phyloP scores from a whole-genome alignment of 1,284 basidiomycete genomes.

The Sporisorium graminicola region DNA sequence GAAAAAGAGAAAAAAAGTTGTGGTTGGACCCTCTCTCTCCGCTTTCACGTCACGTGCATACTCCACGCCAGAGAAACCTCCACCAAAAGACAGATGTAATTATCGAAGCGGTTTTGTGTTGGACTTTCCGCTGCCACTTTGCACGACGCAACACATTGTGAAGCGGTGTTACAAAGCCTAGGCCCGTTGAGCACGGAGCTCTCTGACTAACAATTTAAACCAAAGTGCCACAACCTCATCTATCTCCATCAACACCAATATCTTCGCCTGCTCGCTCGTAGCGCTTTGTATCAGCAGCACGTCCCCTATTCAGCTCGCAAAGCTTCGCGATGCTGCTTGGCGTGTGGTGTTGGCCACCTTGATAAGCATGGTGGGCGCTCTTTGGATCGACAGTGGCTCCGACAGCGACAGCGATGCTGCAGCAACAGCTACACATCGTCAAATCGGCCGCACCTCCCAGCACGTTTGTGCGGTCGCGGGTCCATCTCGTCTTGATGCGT shows the following conservation, averaged over 20 bases:
- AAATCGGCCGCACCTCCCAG: background rate
- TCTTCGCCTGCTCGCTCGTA: background rate
- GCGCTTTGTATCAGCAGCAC: background rate
- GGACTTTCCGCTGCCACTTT: constrained; percentile 9
- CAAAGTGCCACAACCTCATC: constrained; percentile 6
- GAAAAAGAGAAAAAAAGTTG: constrained; percentile 1
- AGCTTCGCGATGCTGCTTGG: constrained; percentile 15
- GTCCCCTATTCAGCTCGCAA: background rate
- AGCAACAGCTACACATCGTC: background rate
- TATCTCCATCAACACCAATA: background rate
- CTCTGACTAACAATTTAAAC: too few species aligned
- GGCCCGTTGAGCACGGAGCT: background rate
- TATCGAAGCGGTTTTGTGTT: background rate
- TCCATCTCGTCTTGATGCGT: constrained; percentile 21
- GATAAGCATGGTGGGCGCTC: constrained; percentile 36
- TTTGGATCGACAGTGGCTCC: constrained; percentile 44
- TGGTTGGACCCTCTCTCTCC: constrained; percentile 20
- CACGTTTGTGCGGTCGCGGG: constrained; percentile 4
- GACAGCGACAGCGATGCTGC: constrained; percentile 28
- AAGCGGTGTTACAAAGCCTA: background rate
- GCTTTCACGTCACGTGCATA: constrained; percentile 19
- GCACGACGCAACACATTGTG: constrained; percentile 12
- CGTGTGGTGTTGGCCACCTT: background rate
- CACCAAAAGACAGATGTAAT: constrained; percentile 1
- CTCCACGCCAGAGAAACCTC: constrained; percentile 12